Percentiles rank a stretch among this genome's conserved stretches.
Conservation (phyloP, 352 stramenopile genomes). For the Phytophthora quininea region DNA sequence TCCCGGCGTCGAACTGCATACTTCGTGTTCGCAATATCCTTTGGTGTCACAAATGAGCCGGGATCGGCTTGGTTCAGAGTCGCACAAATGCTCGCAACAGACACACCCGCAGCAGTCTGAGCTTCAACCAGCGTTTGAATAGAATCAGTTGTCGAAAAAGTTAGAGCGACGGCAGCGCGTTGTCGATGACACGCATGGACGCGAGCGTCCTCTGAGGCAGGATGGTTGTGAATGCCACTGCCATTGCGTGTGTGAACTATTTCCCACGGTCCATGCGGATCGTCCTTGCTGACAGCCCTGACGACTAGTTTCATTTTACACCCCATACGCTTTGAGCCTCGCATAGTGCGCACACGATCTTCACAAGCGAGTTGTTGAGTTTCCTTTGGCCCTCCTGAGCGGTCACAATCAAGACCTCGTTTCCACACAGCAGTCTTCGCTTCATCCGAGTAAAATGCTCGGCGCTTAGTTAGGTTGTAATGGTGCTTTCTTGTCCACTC, state of each 20-base stretch:
- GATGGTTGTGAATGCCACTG: slow-evolving; percentile 22
- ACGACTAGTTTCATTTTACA: slow-evolving; percentile 15
- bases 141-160: not conserved
- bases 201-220: slow-evolving; percentile 1
- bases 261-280: slow-evolving; percentile 10
- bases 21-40: slow-evolving; percentile 4
- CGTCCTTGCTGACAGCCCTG: slow-evolving; percentile 7
- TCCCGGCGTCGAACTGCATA: slow-evolving; percentile 2
- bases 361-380: slow-evolving; percentile 18
- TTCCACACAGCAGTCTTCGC: slow-evolving; percentile 1
- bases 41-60: slow-evolving; percentile 7
- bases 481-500: slow-evolving; percentile 15
- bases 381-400: slow-evolving; percentile 6
- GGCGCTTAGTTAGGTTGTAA: slow-evolving; percentile 21
- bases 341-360: slow-evolving; percentile 3
- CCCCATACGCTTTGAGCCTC: slow-evolving; percentile 14
- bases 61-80: slow-evolving; percentile 10
- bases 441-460: slow-evolving; percentile 2
- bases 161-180: slow-evolving; percentile 2
- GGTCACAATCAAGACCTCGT: slow-evolving; percentile 18
- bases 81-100: not conserved
- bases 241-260: slow-evolving; percentile 21
- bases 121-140: slow-evolving; percentile 3
- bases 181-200: slow-evolving; percentile 13
- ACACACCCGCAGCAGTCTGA: slow-evolving; percentile 5